Evolutionary conservation across 768 basidiomycete species (phyloP).

Genomic region (Lentinus tigrinus): DNA sequence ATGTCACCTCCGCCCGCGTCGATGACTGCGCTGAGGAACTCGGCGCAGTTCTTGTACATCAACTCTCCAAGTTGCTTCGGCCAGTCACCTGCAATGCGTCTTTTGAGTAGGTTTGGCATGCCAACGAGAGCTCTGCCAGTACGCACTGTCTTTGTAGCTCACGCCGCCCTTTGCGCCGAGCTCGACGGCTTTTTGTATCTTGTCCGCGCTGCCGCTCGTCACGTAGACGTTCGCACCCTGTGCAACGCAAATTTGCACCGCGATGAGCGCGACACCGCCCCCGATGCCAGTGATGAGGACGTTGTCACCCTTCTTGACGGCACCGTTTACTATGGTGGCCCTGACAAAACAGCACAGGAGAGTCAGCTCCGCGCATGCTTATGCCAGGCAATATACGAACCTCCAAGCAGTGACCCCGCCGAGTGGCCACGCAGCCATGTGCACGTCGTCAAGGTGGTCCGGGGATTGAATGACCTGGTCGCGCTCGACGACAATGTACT

Average conservation of each 20-base stretch:
- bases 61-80: constrained; percentile 32
- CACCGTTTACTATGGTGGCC: constrained; percentile 64
- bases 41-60: constrained; percentile 26
- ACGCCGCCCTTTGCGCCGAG: constrained; percentile 80
- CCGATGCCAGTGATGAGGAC: constrained; percentile 82
- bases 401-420: constrained; percentile 84
- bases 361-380: too few species aligned
- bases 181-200: constrained; percentile 62
- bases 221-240: constrained; percentile 81
- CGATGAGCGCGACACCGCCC: constrained; percentile 78
- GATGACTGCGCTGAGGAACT: constrained; percentile 39
- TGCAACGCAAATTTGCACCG: constrained; percentile 74
- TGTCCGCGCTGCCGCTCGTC: constrained; percentile 67
- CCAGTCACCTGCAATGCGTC: constrained; percentile 31
- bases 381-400: constrained; percentile 33
- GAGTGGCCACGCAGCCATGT: constrained; percentile 76
- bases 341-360: constrained; percentile 37
- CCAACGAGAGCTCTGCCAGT: not conserved
- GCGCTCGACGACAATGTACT: constrained; percentile 73
- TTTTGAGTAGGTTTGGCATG: not conserved
- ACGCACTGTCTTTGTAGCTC: constrained; percentile 62
- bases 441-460: constrained; percentile 61
- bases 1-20: constrained; percentile 48
- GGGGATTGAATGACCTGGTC: constrained; percentile 67
- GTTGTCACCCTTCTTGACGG: constrained; percentile 61